A percentile compares a stretch with the other conserved stretches of the same genome.
Conservation (phyloP, 768 basidiomycete species). For the Phanerochaete sordida region DNA sequence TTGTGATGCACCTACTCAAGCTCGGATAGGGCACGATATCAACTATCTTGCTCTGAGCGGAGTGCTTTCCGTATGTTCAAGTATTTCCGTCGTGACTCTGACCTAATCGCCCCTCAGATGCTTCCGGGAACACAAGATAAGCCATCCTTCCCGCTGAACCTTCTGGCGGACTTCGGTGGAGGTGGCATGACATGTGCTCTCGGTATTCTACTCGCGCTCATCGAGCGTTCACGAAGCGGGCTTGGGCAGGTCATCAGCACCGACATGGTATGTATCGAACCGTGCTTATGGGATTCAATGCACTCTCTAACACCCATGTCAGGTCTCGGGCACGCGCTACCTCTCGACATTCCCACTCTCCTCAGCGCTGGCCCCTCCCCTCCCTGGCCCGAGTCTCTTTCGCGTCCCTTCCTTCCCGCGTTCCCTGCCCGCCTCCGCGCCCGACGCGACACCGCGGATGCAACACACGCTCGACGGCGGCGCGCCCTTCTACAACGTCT, state of each 20-base stretch:
- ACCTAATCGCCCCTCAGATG: constrained; percentile 40
- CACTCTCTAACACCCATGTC: background rate
- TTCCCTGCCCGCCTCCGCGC: background rate
- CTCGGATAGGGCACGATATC: constrained; percentile 66
- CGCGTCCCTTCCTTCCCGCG: constrained; percentile 19
- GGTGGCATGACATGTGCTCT: constrained; percentile 70
- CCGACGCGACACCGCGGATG: constrained; percentile 18
- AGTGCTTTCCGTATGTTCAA: constrained; percentile 53
- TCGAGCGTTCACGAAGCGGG: constrained; percentile 62
- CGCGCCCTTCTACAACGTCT: constrained; percentile 74
- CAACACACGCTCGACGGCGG: constrained; percentile 69
- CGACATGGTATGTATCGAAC: constrained; percentile 60
- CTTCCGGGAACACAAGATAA: constrained; percentile 61
- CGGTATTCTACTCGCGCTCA: constrained; percentile 71
- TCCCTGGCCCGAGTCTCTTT: constrained; percentile 16
- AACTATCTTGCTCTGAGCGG: constrained; percentile 84
- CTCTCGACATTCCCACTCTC: constrained; percentile 70
- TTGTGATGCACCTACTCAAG: background rate
- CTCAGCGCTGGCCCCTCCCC: constrained; percentile 31
- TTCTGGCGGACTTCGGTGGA: constrained; percentile 81
- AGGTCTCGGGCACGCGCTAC: constrained; percentile 82
- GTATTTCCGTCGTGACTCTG: background rate
- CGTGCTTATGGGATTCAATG: background rate
- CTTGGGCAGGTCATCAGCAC: constrained; percentile 70
- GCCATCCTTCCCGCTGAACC: constrained; percentile 69